Base-by-base conservation (phyloP, 202 grass and related monocot species). In the Digitaria exilis region DNA sequence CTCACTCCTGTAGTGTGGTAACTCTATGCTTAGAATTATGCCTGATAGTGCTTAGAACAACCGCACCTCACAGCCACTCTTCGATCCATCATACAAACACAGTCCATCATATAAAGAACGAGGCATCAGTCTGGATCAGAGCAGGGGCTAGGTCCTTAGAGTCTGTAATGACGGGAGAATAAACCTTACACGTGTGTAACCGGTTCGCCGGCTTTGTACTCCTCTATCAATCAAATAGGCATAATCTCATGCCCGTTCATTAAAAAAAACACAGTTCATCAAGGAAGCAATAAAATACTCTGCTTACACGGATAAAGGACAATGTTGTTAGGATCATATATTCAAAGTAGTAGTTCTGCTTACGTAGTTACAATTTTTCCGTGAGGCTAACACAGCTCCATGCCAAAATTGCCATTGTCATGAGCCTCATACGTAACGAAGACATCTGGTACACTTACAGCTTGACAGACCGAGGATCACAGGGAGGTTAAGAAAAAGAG, bases 381-480 rank as follows among this genome's bases (percentile, higher is more conserved):
- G 39, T 57, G 78, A 52, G 67, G 41, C 39, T 74, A 67, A 24
- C 51, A 50, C 71, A 62, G 67, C 26, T 43, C 65, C 72, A 70
- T 88, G 57, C 49, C 78, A 74, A 71, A 39, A 37, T 73, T 66
- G 25, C 64, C 72, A 55, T 82, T 89, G 45, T 81, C 41, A 61
- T 55, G 51, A 62, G 78, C 71, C 70, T 87, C 80, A 39, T 49
- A 80, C 45, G 75, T 22, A 58, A 70, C 30, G 44, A 71, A 69
- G 75, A 44, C 76, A 64, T 80, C 75, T 56, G 43, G 56, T 72
- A 72, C 75, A 76, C 42, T 78, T 77, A 21, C 26, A 76, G 43
- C 76, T 69, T 76, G 76, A 62, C 62, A 80, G 61, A 69, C 44
- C n/a, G n/a, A n/a, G n/a, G n/a, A n/a, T n/a, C n/a, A 43, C 31